A percentile compares a stretch with the other conserved stretches of the same genome.
Evolutionary conservation across 441 rosid species (phyloP).

Genomic region (Erodium trifolium): DNA sequence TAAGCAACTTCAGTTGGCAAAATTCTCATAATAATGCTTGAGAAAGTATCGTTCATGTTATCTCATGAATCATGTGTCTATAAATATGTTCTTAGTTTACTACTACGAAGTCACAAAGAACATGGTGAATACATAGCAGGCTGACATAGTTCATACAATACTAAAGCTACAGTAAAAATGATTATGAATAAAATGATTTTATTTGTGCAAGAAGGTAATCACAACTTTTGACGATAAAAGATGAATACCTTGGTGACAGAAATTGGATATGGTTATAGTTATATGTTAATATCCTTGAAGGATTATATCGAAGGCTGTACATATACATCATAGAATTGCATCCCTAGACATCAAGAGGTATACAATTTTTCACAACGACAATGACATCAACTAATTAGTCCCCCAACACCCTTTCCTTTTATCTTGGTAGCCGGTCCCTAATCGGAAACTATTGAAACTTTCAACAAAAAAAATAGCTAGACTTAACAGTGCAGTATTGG

Average conservation of each 20-base stretch:
- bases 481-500: background rate
- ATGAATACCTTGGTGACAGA: background rate
- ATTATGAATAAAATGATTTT: too few species aligned
- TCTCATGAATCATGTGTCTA: background rate
- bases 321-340: too few species aligned
- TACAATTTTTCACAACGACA: background rate
- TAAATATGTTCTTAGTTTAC: background rate
- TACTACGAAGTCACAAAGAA: background rate
- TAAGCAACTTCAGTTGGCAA: background rate
- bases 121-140: background rate
- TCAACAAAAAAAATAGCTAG: background rate
- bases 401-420: background rate
- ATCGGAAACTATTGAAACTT: background rate
- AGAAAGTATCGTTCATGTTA: background rate
- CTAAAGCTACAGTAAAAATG: background rate
- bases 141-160: background rate
- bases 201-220: too few species aligned
- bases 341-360: background rate
- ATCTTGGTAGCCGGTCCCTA: background rate
- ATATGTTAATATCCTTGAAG: background rate
- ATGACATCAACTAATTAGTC: background rate
- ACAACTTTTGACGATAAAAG: background rate
- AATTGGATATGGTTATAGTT: background rate
- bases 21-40: background rate
- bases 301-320: background rate